Percentiles rank a stretch among this genome's conserved stretches.
phyloP scores from a whole-genome alignment of 2,329 filamentous ascomycete genomes.

The Didymella glomerata region DNA sequence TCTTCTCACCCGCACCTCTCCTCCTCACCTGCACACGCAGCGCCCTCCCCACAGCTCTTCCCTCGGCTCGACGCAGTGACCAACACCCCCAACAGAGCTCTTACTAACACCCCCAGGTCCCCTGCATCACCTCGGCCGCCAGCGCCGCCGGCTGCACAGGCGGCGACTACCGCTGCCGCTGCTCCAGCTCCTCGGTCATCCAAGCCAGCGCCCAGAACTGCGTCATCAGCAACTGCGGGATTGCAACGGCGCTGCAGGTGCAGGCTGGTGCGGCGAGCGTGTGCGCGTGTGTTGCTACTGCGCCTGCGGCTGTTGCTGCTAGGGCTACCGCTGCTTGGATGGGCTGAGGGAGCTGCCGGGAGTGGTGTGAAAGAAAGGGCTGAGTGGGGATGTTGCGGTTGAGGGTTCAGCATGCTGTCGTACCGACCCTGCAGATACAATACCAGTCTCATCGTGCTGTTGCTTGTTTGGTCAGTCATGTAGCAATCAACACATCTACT shows the following conservation, averaged over 20 bases:
- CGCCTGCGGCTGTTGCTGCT: not conserved
- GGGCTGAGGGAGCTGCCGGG: too few relatives aligned
- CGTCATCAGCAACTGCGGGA: conserved; percentile 26
- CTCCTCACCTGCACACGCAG: not conserved
- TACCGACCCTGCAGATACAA: too few relatives aligned
- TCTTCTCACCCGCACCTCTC: not conserved
- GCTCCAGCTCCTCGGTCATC: conserved; percentile 22
- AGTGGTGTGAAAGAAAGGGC: too few relatives aligned
- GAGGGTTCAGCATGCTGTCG: too few relatives aligned
- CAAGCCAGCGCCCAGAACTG: conserved; percentile 23
- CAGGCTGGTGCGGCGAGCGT: conserved; percentile 23
- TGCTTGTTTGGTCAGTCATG: too few relatives aligned
- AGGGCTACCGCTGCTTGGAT: conserved; percentile 1
- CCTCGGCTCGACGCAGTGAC: too few relatives aligned
- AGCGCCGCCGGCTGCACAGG: conserved; percentile 17
- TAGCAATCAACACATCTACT: too few relatives aligned
- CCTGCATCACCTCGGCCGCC: conserved; percentile 24
- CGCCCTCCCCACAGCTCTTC: not conserved
- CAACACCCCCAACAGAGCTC: too few relatives aligned
- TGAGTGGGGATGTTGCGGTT: too few relatives aligned
- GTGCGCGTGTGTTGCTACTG: conserved; percentile 24
- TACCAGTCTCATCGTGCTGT: too few relatives aligned
- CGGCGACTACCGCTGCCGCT: conserved; percentile 27
- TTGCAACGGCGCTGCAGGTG: conserved; percentile 24
- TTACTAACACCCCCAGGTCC: conserved; percentile 7